Base-by-base conservation (phyloP, 2,329 filamentous ascomycete species). In the Fusarium xylarioides region DNA sequence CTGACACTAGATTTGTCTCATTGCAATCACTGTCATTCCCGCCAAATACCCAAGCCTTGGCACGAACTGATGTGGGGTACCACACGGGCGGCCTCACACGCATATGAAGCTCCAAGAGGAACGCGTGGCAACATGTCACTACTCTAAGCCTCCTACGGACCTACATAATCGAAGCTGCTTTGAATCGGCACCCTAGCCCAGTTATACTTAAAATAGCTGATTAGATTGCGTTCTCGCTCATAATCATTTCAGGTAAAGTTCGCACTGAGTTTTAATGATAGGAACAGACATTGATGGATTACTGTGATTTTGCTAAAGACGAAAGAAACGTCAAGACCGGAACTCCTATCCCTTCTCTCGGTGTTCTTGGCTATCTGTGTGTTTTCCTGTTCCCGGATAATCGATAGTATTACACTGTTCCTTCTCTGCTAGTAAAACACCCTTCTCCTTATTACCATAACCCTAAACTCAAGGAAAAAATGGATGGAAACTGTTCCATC, bases 301-400 rank as follows among this genome's bases (percentile, higher is more conserved):
- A 49, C 58, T 62, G 38, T 47, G 40, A 28, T 67, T 61, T 50
- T 68, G 62, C 44, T 61, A 49, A 49, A 64, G 43, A 60, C 43
- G 28, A 70, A 68, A 66, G 60, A 71, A 47, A 71, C 73, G 44
- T 64, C 52, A 73, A 68, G 61, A 68, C 71, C 74, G 59, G 63
- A 77, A 77, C 76, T 78, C 76, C 76, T 64, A 57, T 50, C 66
- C 61, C 66, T 59, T 73, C 46, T 73, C 63, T 57, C 40, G 34
- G 68, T 52, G 50, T 67, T 56, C 46, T 59, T 60, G 60, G 68
- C 67, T 69, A 65, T 62, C 70, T 65, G 64, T 68, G 46, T 70
- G 46, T 62, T 65, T 62, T 62, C 54, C 56, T 56, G 44, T 38
- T 66, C 70, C 60, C 47, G 42, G 63, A 58, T 61, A 56, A 59